phyloP scores from a whole-genome alignment of 306 rosid species.

The Citrullus amarus region DNA sequence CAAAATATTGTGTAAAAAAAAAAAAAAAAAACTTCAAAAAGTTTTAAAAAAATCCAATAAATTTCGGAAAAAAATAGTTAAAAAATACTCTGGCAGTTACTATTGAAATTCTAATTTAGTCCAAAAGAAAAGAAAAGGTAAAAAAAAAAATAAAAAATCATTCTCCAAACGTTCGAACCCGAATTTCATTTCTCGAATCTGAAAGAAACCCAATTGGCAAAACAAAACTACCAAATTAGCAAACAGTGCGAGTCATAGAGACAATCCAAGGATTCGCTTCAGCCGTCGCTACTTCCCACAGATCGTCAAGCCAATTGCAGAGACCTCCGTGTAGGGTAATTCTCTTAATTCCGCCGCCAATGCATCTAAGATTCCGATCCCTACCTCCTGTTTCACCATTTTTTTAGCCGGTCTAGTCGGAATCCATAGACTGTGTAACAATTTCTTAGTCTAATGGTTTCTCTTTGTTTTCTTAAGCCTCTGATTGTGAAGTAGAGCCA shows the following conservation, averaged over 20 bases:
- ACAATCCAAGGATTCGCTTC: background rate
- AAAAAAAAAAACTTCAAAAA: too few relatives aligned
- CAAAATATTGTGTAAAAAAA: too few relatives aligned
- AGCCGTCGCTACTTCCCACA: background rate
- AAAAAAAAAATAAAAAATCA: background rate
- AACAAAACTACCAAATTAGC: background rate
- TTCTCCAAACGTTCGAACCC: background rate
- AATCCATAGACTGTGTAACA: background rate
- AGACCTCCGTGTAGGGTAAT: background rate
- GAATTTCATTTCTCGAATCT: background rate
- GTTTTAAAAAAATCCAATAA: too few relatives aligned
- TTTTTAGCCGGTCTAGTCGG: background rate
- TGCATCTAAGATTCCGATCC: constrained; percentile 3
- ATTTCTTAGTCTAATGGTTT: background rate
- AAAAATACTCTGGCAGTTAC: too few relatives aligned
- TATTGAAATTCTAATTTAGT: too few relatives aligned
- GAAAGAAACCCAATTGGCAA: background rate
- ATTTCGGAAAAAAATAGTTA: too few relatives aligned
- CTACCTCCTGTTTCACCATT: background rate
- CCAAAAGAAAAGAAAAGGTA: too few relatives aligned
- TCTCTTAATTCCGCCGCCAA: background rate
- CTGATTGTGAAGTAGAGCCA: constrained; percentile 31
- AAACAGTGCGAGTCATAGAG: background rate
- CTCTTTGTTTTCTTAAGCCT: background rate
- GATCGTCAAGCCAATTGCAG: background rate